Base-by-base conservation (phyloP, 2,329 filamentous ascomycete species). In the Sarocladium brachiariae region DNA sequence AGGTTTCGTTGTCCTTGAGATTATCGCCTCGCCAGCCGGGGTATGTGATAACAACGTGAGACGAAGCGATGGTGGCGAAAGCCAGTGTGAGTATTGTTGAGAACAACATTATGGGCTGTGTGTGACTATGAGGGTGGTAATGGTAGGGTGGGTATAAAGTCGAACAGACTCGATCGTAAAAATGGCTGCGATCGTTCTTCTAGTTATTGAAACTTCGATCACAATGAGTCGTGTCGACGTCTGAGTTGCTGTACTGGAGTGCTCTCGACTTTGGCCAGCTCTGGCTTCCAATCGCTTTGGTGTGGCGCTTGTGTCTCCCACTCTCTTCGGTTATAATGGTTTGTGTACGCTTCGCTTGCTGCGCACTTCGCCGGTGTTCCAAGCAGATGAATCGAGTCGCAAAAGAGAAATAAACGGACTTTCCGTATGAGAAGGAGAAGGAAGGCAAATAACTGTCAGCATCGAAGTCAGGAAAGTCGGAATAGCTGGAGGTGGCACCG, bases 11-110 rank as follows among this genome's bases (percentile, higher is more conserved):
- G 38, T 84, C 86, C 63, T 86, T 78, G 55, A 95, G 79, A 65
- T 89, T 95, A 73, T 95, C 84, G 56, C 89, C 90, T 77, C 90
- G 73, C 83, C 86, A 92, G 58, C 87, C 87, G 0, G 89, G 90
- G 63, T 95, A 95, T 55, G 84, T 84, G 65, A 95, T 85, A 63
- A 95, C 78, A n/a, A 78, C 87, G 65, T 95, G 89, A n/a, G 84
- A 83, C 30, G 76, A 71, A 55, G 74, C 72, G 59, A 83, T 56
- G 35, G 72, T 67, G 53, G 74, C 74, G 57, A 72, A 60, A 62
- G 70, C 62, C 51, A 78, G 55, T 51, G 70, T 63, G 54, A 69
- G 52, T 50, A 69, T 43, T 38, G 71, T 61, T 59, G 75, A 75
- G 50, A 67, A 64, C 51, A 72, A 60, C 77, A 80, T 80, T 21